phyloP scores from a whole-genome alignment of 176 grass and related monocot species.

The Tuctoria greenei region DNA sequence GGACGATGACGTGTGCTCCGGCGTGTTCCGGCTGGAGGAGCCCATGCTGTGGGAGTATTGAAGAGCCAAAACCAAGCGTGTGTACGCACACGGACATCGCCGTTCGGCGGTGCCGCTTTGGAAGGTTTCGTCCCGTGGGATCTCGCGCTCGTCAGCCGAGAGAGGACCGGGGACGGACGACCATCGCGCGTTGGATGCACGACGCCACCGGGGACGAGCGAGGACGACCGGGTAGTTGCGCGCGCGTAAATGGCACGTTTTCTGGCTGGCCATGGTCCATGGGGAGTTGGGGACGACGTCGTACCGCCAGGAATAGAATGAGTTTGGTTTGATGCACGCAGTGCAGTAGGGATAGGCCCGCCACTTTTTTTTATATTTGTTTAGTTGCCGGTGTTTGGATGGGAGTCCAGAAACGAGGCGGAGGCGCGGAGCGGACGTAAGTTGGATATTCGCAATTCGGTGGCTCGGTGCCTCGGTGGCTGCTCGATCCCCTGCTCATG shows the following conservation, averaged over 20 bases:
- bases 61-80: neutral
- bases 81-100: neutral
- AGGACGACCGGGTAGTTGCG: slow-evolving; percentile 34
- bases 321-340: too few relatives aligned
- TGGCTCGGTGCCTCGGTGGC: too few relatives aligned
- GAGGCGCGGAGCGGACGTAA: too few relatives aligned
- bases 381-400: too few relatives aligned
- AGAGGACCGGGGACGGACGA: neutral
- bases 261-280: neutral
- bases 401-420: too few relatives aligned
- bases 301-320: slow-evolving; percentile 22
- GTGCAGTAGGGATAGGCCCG: too few relatives aligned
- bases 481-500: too few relatives aligned
- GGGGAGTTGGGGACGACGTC: neutral
- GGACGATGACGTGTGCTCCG: slow-evolving; percentile 41
- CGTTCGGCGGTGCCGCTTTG: slow-evolving; percentile 15
- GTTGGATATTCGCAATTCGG: too few relatives aligned
- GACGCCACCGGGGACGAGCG: neutral
- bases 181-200: neutral
- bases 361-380: too few relatives aligned
- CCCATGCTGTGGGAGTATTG: slow-evolving; percentile 56
- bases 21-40: slow-evolving; percentile 60
- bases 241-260: slow-evolving; percentile 32
- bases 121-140: slow-evolving; percentile 22
- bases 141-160: neutral